Conservation (phyloP, 306 rosid genomes). For the Luffa acutangula region DNA sequence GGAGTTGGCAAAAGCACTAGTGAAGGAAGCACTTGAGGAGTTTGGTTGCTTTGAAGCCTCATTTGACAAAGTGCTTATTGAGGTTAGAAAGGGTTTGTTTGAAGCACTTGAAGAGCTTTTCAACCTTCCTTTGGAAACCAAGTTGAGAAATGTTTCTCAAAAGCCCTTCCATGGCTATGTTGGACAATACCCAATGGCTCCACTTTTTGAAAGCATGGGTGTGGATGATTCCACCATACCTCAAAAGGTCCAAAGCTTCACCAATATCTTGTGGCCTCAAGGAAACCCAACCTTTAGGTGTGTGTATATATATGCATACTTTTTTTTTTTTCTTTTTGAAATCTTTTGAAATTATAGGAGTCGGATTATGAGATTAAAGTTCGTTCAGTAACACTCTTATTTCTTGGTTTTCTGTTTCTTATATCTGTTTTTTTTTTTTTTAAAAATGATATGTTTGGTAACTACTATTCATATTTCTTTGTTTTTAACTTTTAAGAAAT, state of each 20-base stretch:
- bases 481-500: too few species aligned
- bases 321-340: neutral
- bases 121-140: constrained; percentile 58
- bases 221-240: constrained; percentile 32
- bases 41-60: constrained; percentile 65
- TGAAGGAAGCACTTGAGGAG: constrained; percentile 37
- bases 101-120: constrained; percentile 37
- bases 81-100: constrained; percentile 27
- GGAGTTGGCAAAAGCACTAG: constrained; percentile 45
- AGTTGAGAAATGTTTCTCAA: constrained; percentile 33
- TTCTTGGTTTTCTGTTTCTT: too few species aligned
- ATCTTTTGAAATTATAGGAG: neutral
- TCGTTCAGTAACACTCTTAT: neutral
- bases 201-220: constrained; percentile 60
- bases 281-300: constrained; percentile 49
- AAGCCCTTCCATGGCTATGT: constrained; percentile 59
- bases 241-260: constrained; percentile 28
- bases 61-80: constrained; percentile 33
- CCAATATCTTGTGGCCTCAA: constrained; percentile 42
- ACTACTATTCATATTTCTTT: neutral
- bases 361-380: neutral
- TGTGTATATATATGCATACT: neutral
- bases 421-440: neutral
- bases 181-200: constrained; percentile 50
- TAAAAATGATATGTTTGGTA: neutral